phyloP scores from a whole-genome alignment of 2,329 filamentous ascomycete species.

The Hymenoscyphus salicellus region DNA sequence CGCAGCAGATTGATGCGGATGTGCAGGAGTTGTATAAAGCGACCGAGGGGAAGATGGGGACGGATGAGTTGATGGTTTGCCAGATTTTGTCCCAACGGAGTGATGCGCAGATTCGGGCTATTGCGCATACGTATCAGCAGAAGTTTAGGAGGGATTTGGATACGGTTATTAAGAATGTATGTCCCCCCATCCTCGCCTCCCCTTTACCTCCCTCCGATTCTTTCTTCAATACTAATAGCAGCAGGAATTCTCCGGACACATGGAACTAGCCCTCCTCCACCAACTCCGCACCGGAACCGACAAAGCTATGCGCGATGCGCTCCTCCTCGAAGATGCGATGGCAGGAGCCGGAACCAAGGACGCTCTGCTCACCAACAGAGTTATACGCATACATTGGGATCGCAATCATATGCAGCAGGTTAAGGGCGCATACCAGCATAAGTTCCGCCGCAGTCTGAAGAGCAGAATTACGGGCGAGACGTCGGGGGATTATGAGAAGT shows the following conservation, averaged over 20 bases:
- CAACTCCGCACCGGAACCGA: constrained; percentile 77
- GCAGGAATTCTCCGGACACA: constrained; percentile 83
- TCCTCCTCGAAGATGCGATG: constrained; percentile 83
- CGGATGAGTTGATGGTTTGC: constrained; percentile 75
- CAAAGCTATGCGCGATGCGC: constrained; percentile 79
- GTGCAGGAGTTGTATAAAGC: constrained; percentile 72
- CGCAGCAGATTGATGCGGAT: constrained; percentile 71
- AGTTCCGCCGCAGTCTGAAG: constrained; percentile 65
- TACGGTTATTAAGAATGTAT: constrained; percentile 67
- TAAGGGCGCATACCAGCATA: constrained; percentile 71
- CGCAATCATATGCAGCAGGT: constrained; percentile 69
- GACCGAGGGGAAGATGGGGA: constrained; percentile 69
- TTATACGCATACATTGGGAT: constrained; percentile 84
- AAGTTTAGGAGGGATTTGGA: constrained; percentile 70
- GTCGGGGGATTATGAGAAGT: constrained; percentile 73
- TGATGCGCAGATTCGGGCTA: constrained; percentile 79
- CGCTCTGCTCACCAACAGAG: constrained; percentile 69
- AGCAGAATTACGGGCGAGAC: constrained; percentile 77
- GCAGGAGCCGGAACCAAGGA: constrained; percentile 85
- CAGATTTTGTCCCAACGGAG: constrained; percentile 72
- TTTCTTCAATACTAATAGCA: constrained; percentile 17
- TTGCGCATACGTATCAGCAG: constrained; percentile 69
- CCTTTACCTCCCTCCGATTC: background rate
- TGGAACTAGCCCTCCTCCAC: constrained; percentile 78
- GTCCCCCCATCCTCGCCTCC: constrained; percentile 18